A percentile compares a stretch with the other conserved stretches of the same genome.
Conservation (phyloP, 495 filamentous ascomycete genomes). For the Niebla homalea region DNA sequence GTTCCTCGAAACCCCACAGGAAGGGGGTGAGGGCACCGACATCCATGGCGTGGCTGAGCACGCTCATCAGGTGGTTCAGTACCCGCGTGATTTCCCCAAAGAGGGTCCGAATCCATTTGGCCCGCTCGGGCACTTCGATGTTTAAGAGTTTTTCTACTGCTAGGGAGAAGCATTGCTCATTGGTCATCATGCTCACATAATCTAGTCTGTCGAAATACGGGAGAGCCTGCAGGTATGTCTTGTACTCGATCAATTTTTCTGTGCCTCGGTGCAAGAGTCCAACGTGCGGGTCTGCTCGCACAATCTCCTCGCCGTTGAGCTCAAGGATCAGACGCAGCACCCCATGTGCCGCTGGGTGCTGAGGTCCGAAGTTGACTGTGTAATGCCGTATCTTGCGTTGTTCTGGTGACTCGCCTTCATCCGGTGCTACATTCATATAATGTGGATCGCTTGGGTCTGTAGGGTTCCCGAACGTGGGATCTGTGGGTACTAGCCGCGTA, state of each 20-base stretch:
- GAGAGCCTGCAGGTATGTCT: constrained; percentile 94
- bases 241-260: constrained; percentile 99
- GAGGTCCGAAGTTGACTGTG: constrained; percentile 98
- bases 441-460: constrained; percentile 33
- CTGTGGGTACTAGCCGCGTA: constrained; percentile 45
- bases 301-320: constrained; percentile 93
- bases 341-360: constrained; percentile 97
- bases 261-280: constrained; percentile 93
- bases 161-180: constrained; percentile 92
- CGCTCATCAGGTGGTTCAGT: constrained; percentile 96
- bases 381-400: constrained; percentile 93
- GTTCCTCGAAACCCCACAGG: constrained; percentile 98
- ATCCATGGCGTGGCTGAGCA: constrained; percentile 98
- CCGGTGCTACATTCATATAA: constrained; percentile 28
- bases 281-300: constrained; percentile 93
- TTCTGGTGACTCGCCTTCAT: constrained; percentile 39
- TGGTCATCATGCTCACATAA: constrained; percentile 99
- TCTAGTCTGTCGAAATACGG: constrained; percentile 98
- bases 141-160: constrained; percentile 98
- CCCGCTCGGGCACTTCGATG: constrained; percentile 86
- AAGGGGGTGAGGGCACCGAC: constrained; percentile 97
- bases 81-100: constrained; percentile 94
- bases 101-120: constrained; percentile 93
- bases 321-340: constrained; percentile 97
- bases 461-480: constrained; percentile 40